Evolutionary conservation across 345 rosid species (phyloP).

Genomic region (Citrus cavaleriei): DNA sequence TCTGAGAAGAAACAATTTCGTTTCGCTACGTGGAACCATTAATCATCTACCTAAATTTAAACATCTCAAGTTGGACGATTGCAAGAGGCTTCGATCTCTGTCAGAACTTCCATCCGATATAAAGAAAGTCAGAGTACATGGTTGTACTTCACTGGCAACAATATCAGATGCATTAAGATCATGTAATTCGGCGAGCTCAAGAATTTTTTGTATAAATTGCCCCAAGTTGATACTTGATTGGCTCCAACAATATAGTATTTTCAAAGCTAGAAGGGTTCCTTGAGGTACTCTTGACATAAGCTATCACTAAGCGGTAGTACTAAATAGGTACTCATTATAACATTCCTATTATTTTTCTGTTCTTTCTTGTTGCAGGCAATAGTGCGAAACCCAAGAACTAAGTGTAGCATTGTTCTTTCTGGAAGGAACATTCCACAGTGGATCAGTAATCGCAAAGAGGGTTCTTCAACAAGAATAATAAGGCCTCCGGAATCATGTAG

Average conservation of each 20-base stretch:
- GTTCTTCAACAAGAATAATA: background rate
- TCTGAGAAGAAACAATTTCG: too few relatives aligned
- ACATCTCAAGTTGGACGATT: too few relatives aligned
- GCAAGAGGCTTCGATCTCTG: background rate
- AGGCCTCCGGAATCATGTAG: background rate
- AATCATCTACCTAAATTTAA: too few relatives aligned
- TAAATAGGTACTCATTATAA: background rate
- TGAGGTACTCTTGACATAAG: background rate
- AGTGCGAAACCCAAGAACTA: background rate
- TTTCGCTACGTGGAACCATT: too few relatives aligned
- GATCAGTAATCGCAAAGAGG: background rate
- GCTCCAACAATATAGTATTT: background rate
- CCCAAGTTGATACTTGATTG: background rate
- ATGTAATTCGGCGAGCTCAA: too few relatives aligned
- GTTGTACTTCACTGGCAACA: background rate
- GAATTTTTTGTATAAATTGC: background rate
- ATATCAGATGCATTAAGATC: too few relatives aligned
- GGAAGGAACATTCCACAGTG: background rate
- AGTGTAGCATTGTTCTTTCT: background rate
- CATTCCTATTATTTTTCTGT: too few relatives aligned
- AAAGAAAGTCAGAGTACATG: background rate
- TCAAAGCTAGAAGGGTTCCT: background rate
- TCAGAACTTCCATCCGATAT: background rate
- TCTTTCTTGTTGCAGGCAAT: background rate
- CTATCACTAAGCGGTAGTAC: background rate